Conservation (phyloP, 164 flowering plant genomes). For the Saururus chinensis region DNA sequence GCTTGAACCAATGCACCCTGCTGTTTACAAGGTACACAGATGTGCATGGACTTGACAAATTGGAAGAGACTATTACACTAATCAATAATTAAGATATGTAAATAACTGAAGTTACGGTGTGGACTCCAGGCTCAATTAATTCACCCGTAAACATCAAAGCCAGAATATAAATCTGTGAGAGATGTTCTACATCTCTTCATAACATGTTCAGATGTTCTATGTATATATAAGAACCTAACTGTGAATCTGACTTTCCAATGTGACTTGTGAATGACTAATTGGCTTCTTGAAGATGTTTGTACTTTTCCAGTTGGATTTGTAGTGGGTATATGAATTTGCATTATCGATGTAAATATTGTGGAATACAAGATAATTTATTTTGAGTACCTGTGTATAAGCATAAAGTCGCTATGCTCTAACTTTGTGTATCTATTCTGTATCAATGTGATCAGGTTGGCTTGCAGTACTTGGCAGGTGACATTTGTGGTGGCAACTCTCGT, state of each 20-base stretch:
- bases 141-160: background rate
- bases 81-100: too few relatives aligned
- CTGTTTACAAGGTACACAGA: conserved; percentile 74
- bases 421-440: too few relatives aligned
- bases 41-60: conserved; percentile 5
- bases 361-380: conserved; percentile 1
- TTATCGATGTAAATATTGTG: too few relatives aligned
- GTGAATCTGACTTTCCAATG: background rate
- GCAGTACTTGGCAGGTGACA: conserved; percentile 62
- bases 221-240: background rate
- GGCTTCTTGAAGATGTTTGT: background rate
- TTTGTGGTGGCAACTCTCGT: conserved; percentile 82
- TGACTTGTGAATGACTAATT: background rate
- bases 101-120: too few relatives aligned
- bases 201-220: too few relatives aligned
- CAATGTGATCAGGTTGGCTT: conserved; percentile 58
- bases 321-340: background rate
- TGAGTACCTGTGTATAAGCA: background rate
- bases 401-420: too few relatives aligned
- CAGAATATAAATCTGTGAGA: background rate
- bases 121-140: background rate
- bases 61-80: background rate
- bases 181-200: background rate
- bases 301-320: background rate
- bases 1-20: conserved; percentile 80